Evolutionary conservation across 2,329 filamentous ascomycete genomes (phyloP).

Genomic region (Chrysoporthe austroafricana): DNA sequence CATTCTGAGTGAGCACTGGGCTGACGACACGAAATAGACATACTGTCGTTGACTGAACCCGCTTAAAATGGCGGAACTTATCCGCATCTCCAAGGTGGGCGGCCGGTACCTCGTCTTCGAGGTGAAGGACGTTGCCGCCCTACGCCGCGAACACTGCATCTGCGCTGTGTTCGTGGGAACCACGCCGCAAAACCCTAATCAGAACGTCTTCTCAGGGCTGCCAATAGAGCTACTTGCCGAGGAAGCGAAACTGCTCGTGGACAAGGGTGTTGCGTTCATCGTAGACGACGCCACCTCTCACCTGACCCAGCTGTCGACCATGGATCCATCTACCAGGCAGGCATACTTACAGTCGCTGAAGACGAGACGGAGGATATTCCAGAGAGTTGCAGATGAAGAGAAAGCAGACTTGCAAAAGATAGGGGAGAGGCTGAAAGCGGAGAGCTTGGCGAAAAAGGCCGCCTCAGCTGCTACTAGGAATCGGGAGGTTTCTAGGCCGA

Average conservation of each 20-base stretch:
- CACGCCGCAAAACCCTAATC: constrained; percentile 88
- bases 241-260: constrained; percentile 81
- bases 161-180: constrained; percentile 86
- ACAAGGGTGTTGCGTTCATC: constrained; percentile 75
- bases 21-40: constrained; percentile 26
- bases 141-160: constrained; percentile 81
- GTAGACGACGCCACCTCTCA: constrained; percentile 80
- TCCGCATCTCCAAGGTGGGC: constrained; percentile 81
- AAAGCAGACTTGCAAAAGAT: constrained; percentile 40
- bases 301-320: constrained; percentile 61
- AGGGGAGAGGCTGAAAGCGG: constrained; percentile 28
- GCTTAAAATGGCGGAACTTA: constrained; percentile 48
- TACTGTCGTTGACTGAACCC: constrained; percentile 9
- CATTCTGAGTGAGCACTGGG: background rate
- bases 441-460: constrained; percentile 15
- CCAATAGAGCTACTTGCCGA: constrained; percentile 90
- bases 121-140: constrained; percentile 74
- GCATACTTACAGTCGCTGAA: constrained; percentile 66
- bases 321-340: constrained; percentile 60
- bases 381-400: constrained; percentile 45
- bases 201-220: constrained; percentile 90
- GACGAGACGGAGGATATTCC: constrained; percentile 46
- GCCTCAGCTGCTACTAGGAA: background rate
- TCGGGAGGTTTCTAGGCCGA: background rate
- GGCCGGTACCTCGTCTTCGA: constrained; percentile 90